Evolutionary conservation across 1,284 basidiomycete genomes (phyloP), one percentile per base, ranked within the genome.

Genomic region (Pascua sp.): DNA sequence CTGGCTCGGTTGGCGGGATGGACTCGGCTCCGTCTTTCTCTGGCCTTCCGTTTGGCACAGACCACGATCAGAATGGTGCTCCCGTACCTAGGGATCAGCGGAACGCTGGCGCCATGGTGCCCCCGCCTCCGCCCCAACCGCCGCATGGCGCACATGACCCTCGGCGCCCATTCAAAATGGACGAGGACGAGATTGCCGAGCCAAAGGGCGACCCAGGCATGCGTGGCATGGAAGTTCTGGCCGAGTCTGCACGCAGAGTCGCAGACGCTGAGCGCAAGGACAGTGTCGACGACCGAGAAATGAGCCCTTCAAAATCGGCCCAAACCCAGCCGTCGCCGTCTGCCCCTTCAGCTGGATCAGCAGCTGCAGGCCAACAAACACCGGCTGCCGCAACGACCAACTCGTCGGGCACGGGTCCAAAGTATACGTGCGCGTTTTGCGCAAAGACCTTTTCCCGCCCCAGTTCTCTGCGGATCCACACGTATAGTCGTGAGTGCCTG

Each of bases 371-470:
- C 24, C 24, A 32, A 32, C 24, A 61, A 16, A 43, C 41, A n/a
- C 24, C 24, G 24, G 24, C 24, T 32, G 24, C 24, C 24, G 24
- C 24, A 32, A 32, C 24, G 4, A 32, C 24, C 24, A 32, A 32
- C 24, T 32, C 24, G 24, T 32, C 24, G 24, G 53, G 49, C 43
- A 61, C 57, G 3, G 72, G 72, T 12, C 74, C 74, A 1, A 75
- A 73, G 57, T 76, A 76, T 50, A 49, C 64, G 16, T 76, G 74
- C 57, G 57, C 61, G n/a, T 72, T 61, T 46, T 76, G 74, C 50
- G 66, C 66, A 11, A 76, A 76, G 57, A 69, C 68, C 4, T 76
- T 76, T 50, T 72, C 71, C 1, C 61, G 74, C 5, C 74, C 74
- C 8, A 71, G 68, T 50, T 72, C 70, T 18, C 50, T 76, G 49